Evolutionary conservation across 2,329 filamentous ascomycete species (phyloP).

Genomic region (Fusarium miscanthi): DNA sequence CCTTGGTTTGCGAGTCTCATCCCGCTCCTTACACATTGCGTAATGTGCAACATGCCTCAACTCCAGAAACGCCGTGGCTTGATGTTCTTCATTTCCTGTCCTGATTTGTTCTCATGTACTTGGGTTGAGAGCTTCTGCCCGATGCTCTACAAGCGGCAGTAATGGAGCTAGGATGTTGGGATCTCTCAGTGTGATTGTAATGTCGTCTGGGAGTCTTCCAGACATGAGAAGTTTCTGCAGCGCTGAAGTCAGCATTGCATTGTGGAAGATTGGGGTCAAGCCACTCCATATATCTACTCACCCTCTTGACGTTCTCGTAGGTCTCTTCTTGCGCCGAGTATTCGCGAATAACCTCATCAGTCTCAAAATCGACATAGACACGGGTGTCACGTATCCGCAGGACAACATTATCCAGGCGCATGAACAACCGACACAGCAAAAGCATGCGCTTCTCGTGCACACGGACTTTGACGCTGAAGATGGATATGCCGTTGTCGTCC

Average conservation of each 20-base stretch:
- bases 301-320: constrained; percentile 80
- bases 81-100: not conserved
- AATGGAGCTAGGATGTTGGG: constrained; percentile 78
- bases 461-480: constrained; percentile 89
- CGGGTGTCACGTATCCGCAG: constrained; percentile 89
- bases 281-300: constrained; percentile 52
- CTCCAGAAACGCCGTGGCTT: constrained; percentile 32
- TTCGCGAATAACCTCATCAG: constrained; percentile 83
- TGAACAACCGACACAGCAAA: constrained; percentile 86
- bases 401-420: constrained; percentile 91
- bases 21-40: constrained; percentile 6
- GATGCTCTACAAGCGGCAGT: constrained; percentile 76
- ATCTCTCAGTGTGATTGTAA: constrained; percentile 81
- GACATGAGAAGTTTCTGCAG: constrained; percentile 60
- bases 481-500: constrained; percentile 94
- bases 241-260: not conserved
- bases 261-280: not conserved
- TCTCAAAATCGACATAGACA: constrained; percentile 89
- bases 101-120: not conserved
- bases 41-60: constrained; percentile 14
- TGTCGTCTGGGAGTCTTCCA: constrained; percentile 72
- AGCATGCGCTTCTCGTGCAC: constrained; percentile 93
- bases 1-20: constrained; percentile 17
- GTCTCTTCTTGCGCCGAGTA: constrained; percentile 88
- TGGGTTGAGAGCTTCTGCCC: constrained; percentile 62